A percentile compares a stretch with the other conserved stretches of the same genome.
Conservation (phyloP, 306 rosid genomes). For the Carpinus viminea region DNA sequence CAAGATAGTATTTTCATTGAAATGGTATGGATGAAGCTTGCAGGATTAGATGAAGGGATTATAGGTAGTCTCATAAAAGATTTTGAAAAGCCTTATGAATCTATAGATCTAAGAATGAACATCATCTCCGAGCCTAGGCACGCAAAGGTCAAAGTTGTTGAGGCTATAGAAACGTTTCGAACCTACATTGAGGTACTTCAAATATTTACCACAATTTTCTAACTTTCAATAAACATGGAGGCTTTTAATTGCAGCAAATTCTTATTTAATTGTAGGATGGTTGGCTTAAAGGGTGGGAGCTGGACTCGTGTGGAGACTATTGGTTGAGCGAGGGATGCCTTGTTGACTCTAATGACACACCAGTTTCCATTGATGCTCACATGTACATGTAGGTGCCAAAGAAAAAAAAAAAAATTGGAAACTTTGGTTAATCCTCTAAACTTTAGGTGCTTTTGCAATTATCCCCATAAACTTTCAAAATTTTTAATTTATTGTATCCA, state of each 20-base stretch:
- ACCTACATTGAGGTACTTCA: constrained; percentile 60
- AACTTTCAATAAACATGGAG: neutral
- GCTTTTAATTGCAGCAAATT: neutral
- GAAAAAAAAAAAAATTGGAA: neutral
- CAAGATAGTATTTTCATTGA: constrained; percentile 34
- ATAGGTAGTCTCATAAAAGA: constrained; percentile 73
- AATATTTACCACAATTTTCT: neutral
- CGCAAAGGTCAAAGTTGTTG: constrained; percentile 69
- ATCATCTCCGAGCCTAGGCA: constrained; percentile 62
- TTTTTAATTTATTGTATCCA: too few relatives aligned
- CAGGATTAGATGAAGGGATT: constrained; percentile 66
- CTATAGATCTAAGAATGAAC: constrained; percentile 64
- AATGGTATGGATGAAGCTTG: constrained; percentile 88
- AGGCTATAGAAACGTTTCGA: constrained; percentile 67
- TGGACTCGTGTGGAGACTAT: constrained; percentile 86
- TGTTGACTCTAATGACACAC: constrained; percentile 61
- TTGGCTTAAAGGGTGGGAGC: constrained; percentile 77
- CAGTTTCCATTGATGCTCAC: constrained; percentile 73
- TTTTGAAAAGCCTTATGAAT: constrained; percentile 76
- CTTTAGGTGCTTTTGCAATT: too few relatives aligned
- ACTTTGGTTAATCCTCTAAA: too few relatives aligned
- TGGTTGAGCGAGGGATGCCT: constrained; percentile 97
- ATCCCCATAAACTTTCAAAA: too few relatives aligned
- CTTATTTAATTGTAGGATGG: constrained; percentile 54
- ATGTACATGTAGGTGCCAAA: constrained; percentile 80